Conservation (phyloP, 257 asterid genomes). For the Plantago ovata region DNA sequence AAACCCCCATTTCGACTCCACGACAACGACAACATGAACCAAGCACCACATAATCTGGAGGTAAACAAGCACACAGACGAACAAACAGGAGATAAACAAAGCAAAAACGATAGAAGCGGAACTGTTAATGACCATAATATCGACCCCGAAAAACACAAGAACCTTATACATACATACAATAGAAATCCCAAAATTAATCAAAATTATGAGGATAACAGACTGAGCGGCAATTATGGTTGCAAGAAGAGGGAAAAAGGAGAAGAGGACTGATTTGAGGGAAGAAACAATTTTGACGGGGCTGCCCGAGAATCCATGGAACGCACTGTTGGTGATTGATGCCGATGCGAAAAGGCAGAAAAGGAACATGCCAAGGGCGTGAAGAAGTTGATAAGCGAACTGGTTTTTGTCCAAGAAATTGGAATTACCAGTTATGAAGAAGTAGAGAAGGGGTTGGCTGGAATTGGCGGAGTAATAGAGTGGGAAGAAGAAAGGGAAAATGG, state of each 20-base stretch:
- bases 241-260: conserved; percentile 41
- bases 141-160: conserved; percentile 35
- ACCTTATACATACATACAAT: no score
- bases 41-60: conserved; percentile 43
- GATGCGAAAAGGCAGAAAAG: conserved; percentile 35
- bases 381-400: conserved; percentile 21
- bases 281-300: conserved; percentile 42
- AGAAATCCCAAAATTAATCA: conserved; percentile 16
- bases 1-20: conserved; percentile 64
- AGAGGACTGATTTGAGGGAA: conserved; percentile 44
- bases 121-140: conserved; percentile 28
- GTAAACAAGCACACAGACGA: conserved; percentile 22
- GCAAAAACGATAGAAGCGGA: conserved; percentile 12
- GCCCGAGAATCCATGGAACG: conserved; percentile 51
- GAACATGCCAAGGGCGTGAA: conserved; percentile 22
- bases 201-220: conserved; percentile 13
- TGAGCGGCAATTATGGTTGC: conserved; percentile 21
- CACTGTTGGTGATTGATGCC: conserved; percentile 50
- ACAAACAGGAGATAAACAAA: not conserved
- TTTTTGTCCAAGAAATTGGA: conserved; percentile 16
- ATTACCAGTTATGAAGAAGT: conserved; percentile 22
- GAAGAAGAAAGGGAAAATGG: conserved; percentile 38
- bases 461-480: conserved; percentile 20
- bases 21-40: conserved; percentile 45
- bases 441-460: conserved; percentile 23